Conservation (phyloP, 306 rosid species). For the Vigna trinervia region DNA sequence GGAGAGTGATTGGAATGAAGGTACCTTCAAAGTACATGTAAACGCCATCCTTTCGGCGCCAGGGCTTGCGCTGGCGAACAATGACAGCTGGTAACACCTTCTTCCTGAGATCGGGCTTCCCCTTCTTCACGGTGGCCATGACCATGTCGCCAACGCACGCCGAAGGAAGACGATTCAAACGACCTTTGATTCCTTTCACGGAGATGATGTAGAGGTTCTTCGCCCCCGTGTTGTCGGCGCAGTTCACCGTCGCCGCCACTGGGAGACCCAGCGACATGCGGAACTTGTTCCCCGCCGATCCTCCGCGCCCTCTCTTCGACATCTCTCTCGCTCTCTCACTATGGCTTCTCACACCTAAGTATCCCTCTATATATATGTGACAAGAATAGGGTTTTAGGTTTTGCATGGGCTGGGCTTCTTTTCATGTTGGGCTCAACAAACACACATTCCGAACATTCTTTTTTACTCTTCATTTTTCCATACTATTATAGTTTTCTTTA, state of each 20-base stretch:
- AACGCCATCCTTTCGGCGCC: slow-evolving; percentile 98
- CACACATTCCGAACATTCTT: neutral
- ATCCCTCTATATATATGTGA: neutral
- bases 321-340: neutral
- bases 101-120: slow-evolving; percentile 91
- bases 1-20: neutral
- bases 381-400: slow-evolving; percentile 1
- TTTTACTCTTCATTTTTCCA: neutral
- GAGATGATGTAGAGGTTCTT: slow-evolving; percentile 92
- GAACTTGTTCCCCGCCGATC: slow-evolving; percentile 92
- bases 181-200: slow-evolving; percentile 90
- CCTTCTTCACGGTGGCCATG: slow-evolving; percentile 96
- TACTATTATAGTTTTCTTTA: no score
- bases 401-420: neutral
- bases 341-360: neutral
- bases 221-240: slow-evolving; percentile 91
- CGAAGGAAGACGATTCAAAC: slow-evolving; percentile 82
- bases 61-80: slow-evolving; percentile 89
- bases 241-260: slow-evolving; percentile 95
- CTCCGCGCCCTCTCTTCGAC: slow-evolving; percentile 67
- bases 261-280: slow-evolving; percentile 96
- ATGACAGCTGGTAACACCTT: slow-evolving; percentile 94
- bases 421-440: neutral
- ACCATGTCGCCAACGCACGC: slow-evolving; percentile 99
- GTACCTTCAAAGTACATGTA: slow-evolving; percentile 92